Percentiles rank a stretch among this genome's conserved stretches.
Evolutionary conservation across 768 basidiomycete species (phyloP).

Genomic region (Mycena filopes): DNA sequence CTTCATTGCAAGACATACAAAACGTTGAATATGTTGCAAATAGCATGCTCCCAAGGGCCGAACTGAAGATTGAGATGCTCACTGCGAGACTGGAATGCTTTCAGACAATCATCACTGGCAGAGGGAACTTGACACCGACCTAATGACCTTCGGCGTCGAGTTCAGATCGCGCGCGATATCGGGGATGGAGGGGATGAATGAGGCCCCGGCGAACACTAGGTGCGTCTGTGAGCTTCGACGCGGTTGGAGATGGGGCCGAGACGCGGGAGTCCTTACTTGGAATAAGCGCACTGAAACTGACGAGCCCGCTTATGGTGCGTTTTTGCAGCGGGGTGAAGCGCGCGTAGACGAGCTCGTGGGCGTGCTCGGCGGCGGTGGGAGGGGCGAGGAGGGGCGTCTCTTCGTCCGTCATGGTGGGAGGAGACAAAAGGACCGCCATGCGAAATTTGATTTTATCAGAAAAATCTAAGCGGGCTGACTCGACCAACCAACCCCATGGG

Average conservation of each 20-base stretch:
- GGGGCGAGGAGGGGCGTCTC: slow-evolving; percentile 45
- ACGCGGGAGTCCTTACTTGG: slow-evolving; percentile 57
- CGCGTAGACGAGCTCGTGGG: slow-evolving; percentile 58
- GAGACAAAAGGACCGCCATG: no score
- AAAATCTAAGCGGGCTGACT: no score
- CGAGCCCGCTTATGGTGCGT: slow-evolving; percentile 62
- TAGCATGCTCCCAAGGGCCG: slow-evolving; percentile 57
- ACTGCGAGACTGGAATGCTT: slow-evolving; percentile 54
- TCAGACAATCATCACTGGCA: background rate
- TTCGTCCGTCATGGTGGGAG: slow-evolving; percentile 32
- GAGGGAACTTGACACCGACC: slow-evolving; percentile 44
- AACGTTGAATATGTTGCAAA: slow-evolving; percentile 65
- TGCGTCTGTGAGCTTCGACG: background rate
- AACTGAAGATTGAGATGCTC: slow-evolving; percentile 59
- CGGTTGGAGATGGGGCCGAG: no score
- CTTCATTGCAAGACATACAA: slow-evolving; percentile 50
- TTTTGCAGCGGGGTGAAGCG: slow-evolving; percentile 68
- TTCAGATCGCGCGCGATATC: slow-evolving; percentile 74
- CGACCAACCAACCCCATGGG: no score
- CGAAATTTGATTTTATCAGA: no score
- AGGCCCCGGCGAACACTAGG: slow-evolving; percentile 73
- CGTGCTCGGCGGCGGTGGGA: slow-evolving; percentile 3
- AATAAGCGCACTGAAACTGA: slow-evolving; percentile 70
- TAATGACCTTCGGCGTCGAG: slow-evolving; percentile 66
- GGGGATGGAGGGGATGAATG: slow-evolving; percentile 81